Percentiles rank a stretch among this genome's conserved stretches.
phyloP scores from a whole-genome alignment of 73 alveolate species.

The Stentor coeruleus region DNA sequence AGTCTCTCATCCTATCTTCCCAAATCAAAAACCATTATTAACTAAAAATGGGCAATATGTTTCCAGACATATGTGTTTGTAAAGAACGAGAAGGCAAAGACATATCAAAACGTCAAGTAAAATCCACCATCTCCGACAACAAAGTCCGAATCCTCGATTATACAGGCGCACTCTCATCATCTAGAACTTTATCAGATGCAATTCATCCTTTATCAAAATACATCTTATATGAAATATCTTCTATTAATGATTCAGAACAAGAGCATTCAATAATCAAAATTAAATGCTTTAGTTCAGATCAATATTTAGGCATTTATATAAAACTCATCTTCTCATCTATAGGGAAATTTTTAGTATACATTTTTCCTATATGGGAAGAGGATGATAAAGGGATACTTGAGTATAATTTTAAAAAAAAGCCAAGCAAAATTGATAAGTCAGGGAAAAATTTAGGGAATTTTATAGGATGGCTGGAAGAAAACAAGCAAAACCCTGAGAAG shows the following conservation, averaged over 20 bases:
- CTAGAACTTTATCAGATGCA: not conserved
- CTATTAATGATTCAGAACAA: not conserved
- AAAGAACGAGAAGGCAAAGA: not conserved
- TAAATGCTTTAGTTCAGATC: not conserved
- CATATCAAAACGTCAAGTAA: not conserved
- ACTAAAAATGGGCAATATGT: not conserved
- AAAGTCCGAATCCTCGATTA: not conserved
- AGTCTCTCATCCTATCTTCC: too few species aligned
- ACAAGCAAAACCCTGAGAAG: too few species aligned
- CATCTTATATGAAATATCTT: not conserved
- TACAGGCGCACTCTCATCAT: not conserved
- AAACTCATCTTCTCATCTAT: not conserved
- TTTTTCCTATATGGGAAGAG: not conserved
- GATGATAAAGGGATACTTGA: not conserved
- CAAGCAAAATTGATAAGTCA: too few species aligned
- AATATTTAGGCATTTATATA: too few species aligned
- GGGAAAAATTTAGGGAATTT: too few species aligned
- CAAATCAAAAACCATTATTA: too few species aligned
- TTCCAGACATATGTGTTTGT: constrained; percentile 12
- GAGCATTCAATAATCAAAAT: not conserved
- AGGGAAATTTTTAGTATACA: too few species aligned
- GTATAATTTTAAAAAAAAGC: not conserved
- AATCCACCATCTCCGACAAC: not conserved
- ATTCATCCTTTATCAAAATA: too few species aligned
- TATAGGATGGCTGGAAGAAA: too few species aligned